A percentile compares a stretch with the other conserved stretches of the same genome.
Evolutionary conservation across 2,329 filamentous ascomycete species (phyloP).

Genomic region (Penicillium thymicola): DNA sequence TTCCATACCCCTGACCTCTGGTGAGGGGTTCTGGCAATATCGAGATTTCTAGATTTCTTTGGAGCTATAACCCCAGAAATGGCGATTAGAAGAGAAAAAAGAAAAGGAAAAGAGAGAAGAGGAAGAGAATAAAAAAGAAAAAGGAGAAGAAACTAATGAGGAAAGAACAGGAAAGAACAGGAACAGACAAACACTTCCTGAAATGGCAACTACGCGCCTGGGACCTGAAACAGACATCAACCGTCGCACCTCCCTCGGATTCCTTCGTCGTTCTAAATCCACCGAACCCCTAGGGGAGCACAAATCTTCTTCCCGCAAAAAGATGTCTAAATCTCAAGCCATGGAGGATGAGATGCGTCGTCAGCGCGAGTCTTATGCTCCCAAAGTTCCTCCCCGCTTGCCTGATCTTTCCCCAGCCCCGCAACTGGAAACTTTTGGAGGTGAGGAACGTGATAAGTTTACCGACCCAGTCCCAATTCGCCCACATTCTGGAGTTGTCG

Average conservation of each 20-base stretch:
- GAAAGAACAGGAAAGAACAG: neutral
- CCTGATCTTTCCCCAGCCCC: conserved; percentile 47
- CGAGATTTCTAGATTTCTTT: neutral
- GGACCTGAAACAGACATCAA: conserved; percentile 14
- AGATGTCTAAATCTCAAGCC: conserved; percentile 37
- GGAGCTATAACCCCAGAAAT: neutral
- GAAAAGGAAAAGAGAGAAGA: neutral
- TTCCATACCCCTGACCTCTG: conserved; percentile 1
- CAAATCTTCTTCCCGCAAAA: conserved; percentile 40
- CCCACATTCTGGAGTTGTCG: conserved; percentile 23
- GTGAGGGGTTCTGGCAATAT: neutral
- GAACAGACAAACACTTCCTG: conserved; percentile 7
- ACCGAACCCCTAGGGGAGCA: conserved; percentile 59
- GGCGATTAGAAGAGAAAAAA: neutral
- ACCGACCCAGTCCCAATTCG: conserved; percentile 49
- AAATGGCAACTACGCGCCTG: conserved; percentile 30
- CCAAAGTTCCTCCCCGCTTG: conserved; percentile 58
- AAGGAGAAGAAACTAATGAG: conserved; percentile 9
- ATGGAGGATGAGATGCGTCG: conserved; percentile 53
- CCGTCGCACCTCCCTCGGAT: conserved; percentile 53
- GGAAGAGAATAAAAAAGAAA: neutral
- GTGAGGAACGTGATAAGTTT: conserved; percentile 62
- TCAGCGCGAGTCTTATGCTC: conserved; percentile 54
- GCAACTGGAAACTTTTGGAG: conserved; percentile 57
- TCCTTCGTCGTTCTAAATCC: conserved; percentile 67